phyloP scores from a whole-genome alignment of 148 eudicot species.

The Gaultheria prostrata region DNA sequence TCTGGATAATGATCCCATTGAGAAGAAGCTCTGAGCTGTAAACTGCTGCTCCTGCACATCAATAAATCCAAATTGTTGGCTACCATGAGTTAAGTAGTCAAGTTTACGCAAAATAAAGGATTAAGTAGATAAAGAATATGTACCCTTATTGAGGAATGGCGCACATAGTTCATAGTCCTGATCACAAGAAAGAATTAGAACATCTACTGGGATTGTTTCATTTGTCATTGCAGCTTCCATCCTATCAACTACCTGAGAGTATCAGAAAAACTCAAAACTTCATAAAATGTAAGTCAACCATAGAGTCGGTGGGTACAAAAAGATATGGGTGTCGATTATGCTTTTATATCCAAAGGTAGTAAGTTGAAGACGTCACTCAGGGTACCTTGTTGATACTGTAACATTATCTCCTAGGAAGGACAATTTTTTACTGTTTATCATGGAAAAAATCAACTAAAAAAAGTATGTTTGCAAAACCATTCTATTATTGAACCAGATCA shows the following conservation, averaged over 20 bases:
- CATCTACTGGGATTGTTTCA: constrained; percentile 26
- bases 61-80: background rate
- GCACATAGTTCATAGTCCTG: constrained; percentile 52
- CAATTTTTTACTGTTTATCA: background rate
- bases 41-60: constrained; percentile 45
- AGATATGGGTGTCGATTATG: background rate
- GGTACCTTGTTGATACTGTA: background rate
- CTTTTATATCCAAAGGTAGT: background rate
- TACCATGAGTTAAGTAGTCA: background rate
- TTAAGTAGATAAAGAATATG: constrained; percentile 10
- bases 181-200: constrained; percentile 58
- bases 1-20: constrained; percentile 65
- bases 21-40: constrained; percentile 65
- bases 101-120: background rate
- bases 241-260: constrained; percentile 35
- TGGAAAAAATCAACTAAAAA: background rate
- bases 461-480: background rate
- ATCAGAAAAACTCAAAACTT: constrained; percentile 15
- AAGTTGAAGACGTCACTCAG: background rate
- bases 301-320: background rate
- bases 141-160: constrained; percentile 56
- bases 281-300: background rate
- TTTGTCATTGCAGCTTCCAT: constrained; percentile 19
- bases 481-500: background rate
- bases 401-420: background rate